Percentiles rank a stretch among this genome's conserved stretches.
Conservation (phyloP, 1,284 basidiomycete species). For the Cryptococcus floricola region DNA sequence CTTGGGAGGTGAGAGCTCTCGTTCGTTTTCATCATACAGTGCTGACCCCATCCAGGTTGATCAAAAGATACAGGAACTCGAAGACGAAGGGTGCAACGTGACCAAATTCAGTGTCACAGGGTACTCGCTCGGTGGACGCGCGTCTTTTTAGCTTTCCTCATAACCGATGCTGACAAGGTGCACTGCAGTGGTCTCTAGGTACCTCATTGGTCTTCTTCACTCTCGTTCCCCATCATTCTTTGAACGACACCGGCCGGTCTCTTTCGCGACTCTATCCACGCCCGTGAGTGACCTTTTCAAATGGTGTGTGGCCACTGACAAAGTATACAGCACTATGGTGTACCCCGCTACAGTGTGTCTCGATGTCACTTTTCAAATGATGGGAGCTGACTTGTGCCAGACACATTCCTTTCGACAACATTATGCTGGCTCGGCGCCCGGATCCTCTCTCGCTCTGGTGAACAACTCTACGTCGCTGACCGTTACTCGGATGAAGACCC, state of each 20-base stretch:
- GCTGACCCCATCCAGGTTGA: conserved; percentile 27
- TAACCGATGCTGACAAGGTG: neutral
- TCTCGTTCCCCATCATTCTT: conserved; percentile 44
- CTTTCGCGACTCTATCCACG: conserved; percentile 43
- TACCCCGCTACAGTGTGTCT: conserved; percentile 38
- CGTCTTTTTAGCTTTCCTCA: conserved; percentile 11
- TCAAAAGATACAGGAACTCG: conserved; percentile 30
- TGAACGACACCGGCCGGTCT: conserved; percentile 28
- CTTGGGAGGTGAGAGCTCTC: conserved; percentile 35
- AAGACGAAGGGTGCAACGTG: conserved; percentile 28
- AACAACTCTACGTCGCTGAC: conserved; percentile 73
- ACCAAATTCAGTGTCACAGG: conserved; percentile 41
- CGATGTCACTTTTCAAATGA: neutral
- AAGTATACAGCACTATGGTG: conserved; percentile 28
- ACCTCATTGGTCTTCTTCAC: conserved; percentile 41
- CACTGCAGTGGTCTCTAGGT: conserved; percentile 42
- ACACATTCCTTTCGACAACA: conserved; percentile 58
- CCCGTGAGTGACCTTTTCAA: conserved; percentile 22
- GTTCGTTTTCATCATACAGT: too few species aligned
- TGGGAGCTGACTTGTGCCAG: conserved; percentile 10
- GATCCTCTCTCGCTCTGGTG: conserved; percentile 76
- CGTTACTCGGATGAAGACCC: conserved; percentile 63
- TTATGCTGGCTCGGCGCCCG: conserved; percentile 63
- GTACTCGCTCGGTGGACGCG: conserved; percentile 46
- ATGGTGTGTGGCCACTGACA: neutral